phyloP scores from a whole-genome alignment of 768 basidiomycete species.

The Tricholoma saponaceum region DNA sequence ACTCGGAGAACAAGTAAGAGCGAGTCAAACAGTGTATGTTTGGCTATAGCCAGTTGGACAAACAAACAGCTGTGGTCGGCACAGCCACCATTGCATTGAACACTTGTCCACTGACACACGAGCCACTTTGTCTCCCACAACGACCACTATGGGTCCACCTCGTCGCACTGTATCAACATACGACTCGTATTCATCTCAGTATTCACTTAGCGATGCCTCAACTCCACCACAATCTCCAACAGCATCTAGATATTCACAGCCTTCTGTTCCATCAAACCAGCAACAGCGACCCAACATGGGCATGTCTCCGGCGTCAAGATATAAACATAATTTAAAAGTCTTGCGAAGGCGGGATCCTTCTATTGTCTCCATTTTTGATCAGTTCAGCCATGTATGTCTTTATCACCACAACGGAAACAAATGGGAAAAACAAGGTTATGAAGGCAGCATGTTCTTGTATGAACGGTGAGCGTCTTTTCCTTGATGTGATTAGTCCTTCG shows the following conservation, averaged over 20 bases:
- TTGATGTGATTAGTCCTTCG: not conserved
- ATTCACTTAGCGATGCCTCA: conserved; percentile 5
- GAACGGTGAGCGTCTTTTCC: conserved; percentile 56
- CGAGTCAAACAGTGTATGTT: not conserved
- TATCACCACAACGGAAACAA: conserved; percentile 70
- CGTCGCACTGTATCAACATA: conserved; percentile 19
- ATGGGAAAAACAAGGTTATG: conserved; percentile 82
- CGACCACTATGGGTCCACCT: conserved; percentile 25
- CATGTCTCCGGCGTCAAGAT: conserved; percentile 65
- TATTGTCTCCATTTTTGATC: conserved; percentile 78
- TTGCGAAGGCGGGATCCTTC: conserved; percentile 75
- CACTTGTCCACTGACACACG: not conserved
- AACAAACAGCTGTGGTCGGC: not conserved
- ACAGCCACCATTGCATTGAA: not conserved
- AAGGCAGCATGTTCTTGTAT: conserved; percentile 88
- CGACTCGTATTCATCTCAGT: conserved; percentile 10
- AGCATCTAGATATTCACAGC: conserved; percentile 15
- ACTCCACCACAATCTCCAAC: conserved; percentile 13
- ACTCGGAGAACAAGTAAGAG: too few relatives aligned
- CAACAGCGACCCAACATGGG: conserved; percentile 28
- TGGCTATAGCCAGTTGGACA: not conserved
- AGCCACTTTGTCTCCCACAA: not conserved
- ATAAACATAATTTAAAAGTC: conserved; percentile 77
- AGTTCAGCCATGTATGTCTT: conserved; percentile 83
- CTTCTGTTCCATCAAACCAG: conserved; percentile 18